phyloP scores from a whole-genome alignment of 805 yeast species.

The Wickerhamiella spandovensis region DNA sequence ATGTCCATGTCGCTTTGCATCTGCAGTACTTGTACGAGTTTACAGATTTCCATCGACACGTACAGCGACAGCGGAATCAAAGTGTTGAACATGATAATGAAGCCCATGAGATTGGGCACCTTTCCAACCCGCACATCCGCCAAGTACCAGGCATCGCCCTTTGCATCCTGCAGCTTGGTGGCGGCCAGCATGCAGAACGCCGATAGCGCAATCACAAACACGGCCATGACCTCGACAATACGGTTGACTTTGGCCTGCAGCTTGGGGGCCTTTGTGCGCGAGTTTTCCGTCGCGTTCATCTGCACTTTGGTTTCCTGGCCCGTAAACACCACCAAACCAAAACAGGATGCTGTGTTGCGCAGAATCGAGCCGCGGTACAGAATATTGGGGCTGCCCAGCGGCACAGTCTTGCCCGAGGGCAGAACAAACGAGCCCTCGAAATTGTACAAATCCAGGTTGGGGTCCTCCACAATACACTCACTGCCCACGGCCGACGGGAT shows the following conservation, averaged over 20 bases:
- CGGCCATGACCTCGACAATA: conserved; percentile 80
- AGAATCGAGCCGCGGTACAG: conserved; percentile 80
- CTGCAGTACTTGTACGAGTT: conserved; percentile 68
- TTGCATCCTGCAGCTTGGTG: conserved; percentile 25
- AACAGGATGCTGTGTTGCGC: conserved; percentile 61
- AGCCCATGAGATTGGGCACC: conserved; percentile 88
- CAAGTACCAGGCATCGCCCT: conserved; percentile 58
- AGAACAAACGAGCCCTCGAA: conserved; percentile 55
- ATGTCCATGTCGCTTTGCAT: conserved; percentile 88
- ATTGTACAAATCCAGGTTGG: conserved; percentile 80
- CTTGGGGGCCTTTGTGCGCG: conserved; percentile 87
- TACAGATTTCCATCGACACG: conserved; percentile 93
- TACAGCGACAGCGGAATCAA: conserved; percentile 88
- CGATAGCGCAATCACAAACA: conserved; percentile 59
- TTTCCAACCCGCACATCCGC: conserved; percentile 60
- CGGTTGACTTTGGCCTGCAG: conserved; percentile 69
- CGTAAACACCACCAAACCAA: conserved; percentile 79
- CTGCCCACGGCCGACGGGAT: conserved; percentile 29
- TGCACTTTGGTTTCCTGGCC: conserved; percentile 95
- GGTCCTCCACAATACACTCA: conserved; percentile 69
- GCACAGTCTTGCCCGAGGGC: conserved; percentile 29
- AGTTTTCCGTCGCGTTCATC: conserved; percentile 85
- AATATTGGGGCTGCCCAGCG: conserved; percentile 72
- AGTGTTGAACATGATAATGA: conserved; percentile 93
- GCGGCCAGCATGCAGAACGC: conserved; percentile 76